Percentiles rank a stretch among this genome's conserved stretches.
Conservation (phyloP, 139 green algal genomes). For the Chlamydomonas incerta region DNA sequence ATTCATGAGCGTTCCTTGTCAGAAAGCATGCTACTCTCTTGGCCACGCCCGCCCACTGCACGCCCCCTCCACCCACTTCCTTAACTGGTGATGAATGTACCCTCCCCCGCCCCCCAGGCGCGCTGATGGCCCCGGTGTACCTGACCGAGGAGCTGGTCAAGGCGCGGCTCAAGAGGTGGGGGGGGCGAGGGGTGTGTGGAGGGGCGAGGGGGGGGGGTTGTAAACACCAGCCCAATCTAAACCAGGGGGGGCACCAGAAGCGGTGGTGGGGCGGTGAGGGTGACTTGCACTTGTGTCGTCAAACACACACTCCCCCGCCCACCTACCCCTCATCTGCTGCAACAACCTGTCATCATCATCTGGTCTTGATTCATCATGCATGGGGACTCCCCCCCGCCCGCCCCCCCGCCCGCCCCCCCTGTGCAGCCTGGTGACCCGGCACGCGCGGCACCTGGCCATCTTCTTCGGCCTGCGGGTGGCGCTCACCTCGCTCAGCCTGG, state of each 20-base stretch:
- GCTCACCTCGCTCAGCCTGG: neutral
- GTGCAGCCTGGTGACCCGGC: neutral
- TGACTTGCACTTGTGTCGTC: neutral
- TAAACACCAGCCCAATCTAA: too few species aligned
- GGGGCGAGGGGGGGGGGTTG: too few species aligned
- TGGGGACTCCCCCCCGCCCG: neutral
- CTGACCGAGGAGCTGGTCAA: constrained; percentile 35
- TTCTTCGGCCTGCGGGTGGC: constrained; percentile 15
- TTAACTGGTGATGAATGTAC: too few species aligned
- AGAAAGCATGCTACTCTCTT: too few species aligned
- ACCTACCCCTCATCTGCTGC: neutral
- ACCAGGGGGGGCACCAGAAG: too few species aligned
- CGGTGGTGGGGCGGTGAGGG: too few species aligned
- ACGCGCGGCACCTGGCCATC: neutral
- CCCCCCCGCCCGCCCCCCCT: neutral
- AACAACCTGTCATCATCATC: too few species aligned
- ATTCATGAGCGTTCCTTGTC: too few species aligned
- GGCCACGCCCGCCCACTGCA: neutral
- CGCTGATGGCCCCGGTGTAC: constrained; percentile 27
- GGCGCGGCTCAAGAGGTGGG: constrained; percentile 15
- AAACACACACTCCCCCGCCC: neutral
- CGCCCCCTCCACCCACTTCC: neutral
- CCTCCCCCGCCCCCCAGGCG: neutral
- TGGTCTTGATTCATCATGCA: too few species aligned
- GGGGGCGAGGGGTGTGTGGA: too few species aligned